Percentiles rank a stretch among this genome's conserved stretches.
Conservation (phyloP, 441 rosid genomes). For the Bruguiera hainesii region DNA sequence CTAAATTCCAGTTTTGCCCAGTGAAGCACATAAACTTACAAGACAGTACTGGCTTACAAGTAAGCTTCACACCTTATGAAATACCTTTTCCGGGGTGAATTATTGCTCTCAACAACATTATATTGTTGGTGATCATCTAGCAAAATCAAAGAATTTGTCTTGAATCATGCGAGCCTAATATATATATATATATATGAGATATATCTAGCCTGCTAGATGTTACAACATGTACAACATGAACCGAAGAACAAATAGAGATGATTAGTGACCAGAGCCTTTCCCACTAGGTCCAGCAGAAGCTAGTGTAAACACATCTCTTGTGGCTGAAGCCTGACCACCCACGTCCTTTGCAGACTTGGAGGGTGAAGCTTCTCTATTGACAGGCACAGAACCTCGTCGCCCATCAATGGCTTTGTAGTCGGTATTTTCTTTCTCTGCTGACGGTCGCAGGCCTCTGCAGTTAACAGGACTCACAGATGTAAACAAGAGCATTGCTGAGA, state of each 20-base stretch:
- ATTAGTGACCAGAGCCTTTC: conserved; percentile 75
- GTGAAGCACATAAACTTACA: neutral
- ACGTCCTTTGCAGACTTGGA: conserved; percentile 19
- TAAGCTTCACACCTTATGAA: neutral
- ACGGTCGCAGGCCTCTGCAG: conserved; percentile 35
- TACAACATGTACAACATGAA: conserved; percentile 8
- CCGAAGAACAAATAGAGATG: conserved; percentile 8
- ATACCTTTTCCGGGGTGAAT: no score
- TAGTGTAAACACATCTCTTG: conserved; percentile 32
- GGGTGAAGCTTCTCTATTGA: conserved; percentile 12
- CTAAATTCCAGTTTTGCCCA: neutral
- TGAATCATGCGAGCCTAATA: conserved; percentile 9
- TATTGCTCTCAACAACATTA: no score
- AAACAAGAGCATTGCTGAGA: conserved; percentile 26
- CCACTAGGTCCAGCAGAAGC: conserved; percentile 71
- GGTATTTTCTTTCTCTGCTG: conserved; percentile 4
- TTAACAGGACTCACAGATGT: conserved; percentile 29
- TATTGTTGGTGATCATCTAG: conserved; percentile 7
- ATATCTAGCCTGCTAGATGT: conserved; percentile 9
- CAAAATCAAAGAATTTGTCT: conserved; percentile 28
- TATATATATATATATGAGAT: neutral
- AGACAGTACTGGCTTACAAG: neutral
- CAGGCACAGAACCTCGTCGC: conserved; percentile 13
- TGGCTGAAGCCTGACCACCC: conserved; percentile 15
- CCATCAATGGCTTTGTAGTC: conserved; percentile 14